Conservation (phyloP, 306 rosid species). For the Pterocarpus santalinus region DNA sequence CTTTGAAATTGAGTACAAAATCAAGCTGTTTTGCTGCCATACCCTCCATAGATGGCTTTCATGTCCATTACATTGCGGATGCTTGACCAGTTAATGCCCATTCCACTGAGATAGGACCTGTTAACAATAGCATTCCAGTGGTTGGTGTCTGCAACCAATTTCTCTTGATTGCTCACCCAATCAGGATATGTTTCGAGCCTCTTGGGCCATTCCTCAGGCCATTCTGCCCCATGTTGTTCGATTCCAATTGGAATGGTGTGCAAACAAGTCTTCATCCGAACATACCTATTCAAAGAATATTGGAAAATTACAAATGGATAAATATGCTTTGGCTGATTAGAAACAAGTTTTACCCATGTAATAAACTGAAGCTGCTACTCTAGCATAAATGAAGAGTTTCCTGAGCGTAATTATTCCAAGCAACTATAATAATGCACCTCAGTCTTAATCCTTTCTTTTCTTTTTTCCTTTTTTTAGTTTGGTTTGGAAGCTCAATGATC, state of each 20-base stretch:
- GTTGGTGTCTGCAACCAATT: constrained; percentile 74
- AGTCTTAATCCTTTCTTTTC: background rate
- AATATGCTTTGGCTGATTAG: constrained; percentile 23
- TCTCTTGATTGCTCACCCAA: constrained; percentile 81
- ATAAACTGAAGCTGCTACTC: constrained; percentile 11
- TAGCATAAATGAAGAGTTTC: constrained; percentile 21
- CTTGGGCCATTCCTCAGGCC: constrained; percentile 99
- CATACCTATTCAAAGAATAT: constrained; percentile 66
- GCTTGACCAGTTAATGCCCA: constrained; percentile 91
- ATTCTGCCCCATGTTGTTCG: constrained; percentile 94
- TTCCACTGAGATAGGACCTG: constrained; percentile 84
- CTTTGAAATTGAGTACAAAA: constrained; percentile 34
- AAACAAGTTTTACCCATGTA: constrained; percentile 17
- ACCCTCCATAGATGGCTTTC: constrained; percentile 98
- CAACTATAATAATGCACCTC: background rate
- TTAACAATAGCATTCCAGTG: constrained; percentile 86
- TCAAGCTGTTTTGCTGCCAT: constrained; percentile 51
- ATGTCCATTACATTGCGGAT: constrained; percentile 93
- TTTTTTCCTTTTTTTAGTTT: background rate
- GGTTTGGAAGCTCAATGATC: constrained; percentile 26
- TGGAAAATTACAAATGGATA: constrained; percentile 10
- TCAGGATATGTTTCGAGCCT: constrained; percentile 87
- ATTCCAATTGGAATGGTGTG: constrained; percentile 82
- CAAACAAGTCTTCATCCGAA: constrained; percentile 78
- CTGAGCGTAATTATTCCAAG: background rate